Base-by-base conservation (phyloP, 208 protist species). In the Leishmania amazonensis region DNA sequence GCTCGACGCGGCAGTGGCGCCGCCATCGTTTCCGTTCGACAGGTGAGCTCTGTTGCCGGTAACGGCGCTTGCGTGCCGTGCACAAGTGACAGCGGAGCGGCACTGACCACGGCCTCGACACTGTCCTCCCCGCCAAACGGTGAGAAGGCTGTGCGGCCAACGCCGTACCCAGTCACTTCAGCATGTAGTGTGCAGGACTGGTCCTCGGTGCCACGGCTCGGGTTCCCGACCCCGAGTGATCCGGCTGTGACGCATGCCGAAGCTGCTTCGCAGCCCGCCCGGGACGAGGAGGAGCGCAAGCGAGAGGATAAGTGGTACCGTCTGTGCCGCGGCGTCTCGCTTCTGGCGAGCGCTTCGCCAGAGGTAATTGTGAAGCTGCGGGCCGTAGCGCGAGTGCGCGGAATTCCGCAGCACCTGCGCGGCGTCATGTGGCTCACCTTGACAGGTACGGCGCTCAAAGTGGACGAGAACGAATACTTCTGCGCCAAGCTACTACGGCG, bases 381-480 rank as follows among this genome's bases (percentile, higher is more conserved):
- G 21, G 76, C 78, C 13, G 65, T 78, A 24, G 83, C 86, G 21
- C 85, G 78, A 35, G 78, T 84, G 75, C 75, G 78, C 68, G 89
- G 87, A 74, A 85, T 93, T 53, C 90, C 92, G 38, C 75, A 80
- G 21, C 85, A 89, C 74, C 80, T 94, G 45, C 88, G 92, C 31
- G 83, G 79, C 19, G 87, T 94, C 53, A 76, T 96, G 84, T 96
- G 92, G 92, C 83, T 96, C 19, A 96, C 92, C 24, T 73, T 93
- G 54, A 92, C 90, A 8, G 92, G 92, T 38, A 81, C 90, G 40
- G 92, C 90, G 38, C 75, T 86, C 81, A 89, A 89, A 68, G 88
- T 94, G 62, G 90, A 96, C 54, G 92, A 96, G 79, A 96, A 96
- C 77, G 87, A 92, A 73, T 91, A 89, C 74, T 94, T 94, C 62